Percentiles rank a stretch among this genome's conserved stretches.
Conservation (phyloP, 495 filamentous ascomycete species). For the Penicillium ucsense region DNA sequence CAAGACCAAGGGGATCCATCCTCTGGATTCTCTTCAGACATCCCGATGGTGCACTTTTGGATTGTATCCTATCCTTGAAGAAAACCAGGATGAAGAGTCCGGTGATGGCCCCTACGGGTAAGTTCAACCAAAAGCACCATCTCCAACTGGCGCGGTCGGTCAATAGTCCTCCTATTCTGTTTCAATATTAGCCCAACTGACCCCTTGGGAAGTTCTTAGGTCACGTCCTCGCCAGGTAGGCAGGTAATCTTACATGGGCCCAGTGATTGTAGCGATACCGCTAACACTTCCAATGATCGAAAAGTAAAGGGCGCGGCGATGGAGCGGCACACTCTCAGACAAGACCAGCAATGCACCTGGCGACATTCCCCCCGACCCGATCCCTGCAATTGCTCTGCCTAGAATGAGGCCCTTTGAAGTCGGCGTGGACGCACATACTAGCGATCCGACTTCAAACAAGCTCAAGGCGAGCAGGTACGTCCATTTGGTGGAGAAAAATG, state of each 20-base stretch:
- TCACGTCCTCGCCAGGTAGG: not conserved
- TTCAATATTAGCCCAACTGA: not conserved
- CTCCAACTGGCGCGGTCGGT: slow-evolving; percentile 52
- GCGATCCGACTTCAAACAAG: slow-evolving; percentile 74
- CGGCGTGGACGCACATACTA: slow-evolving; percentile 71
- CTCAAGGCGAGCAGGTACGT: slow-evolving; percentile 60
- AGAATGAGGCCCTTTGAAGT: slow-evolving; percentile 68
- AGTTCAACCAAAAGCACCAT: slow-evolving; percentile 57
- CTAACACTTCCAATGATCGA: slow-evolving; percentile 72
- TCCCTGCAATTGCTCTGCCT: slow-evolving; percentile 73
- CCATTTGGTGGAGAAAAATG: slow-evolving; percentile 67
- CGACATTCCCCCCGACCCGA: slow-evolving; percentile 75
- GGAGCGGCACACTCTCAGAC: slow-evolving; percentile 63
- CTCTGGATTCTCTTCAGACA: slow-evolving; percentile 38
- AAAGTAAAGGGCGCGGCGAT: slow-evolving; percentile 60
- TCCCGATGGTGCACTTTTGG: slow-evolving; percentile 26
- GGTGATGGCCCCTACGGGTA: slow-evolving; percentile 60
- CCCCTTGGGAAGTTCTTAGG: no score
- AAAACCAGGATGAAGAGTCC: slow-evolving; percentile 47
- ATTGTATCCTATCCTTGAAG: slow-evolving; percentile 44
- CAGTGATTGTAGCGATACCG: slow-evolving; percentile 68
- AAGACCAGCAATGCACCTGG: slow-evolving; percentile 74
- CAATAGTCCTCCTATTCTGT: slow-evolving; percentile 41
- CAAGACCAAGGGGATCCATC: slow-evolving; percentile 59
- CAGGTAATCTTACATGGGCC: slow-evolving; percentile 44